Evolutionary conservation across 768 basidiomycete species (phyloP), one percentile per base, ranked within the genome.

Genomic region (Leucosporidium scottii): DNA sequence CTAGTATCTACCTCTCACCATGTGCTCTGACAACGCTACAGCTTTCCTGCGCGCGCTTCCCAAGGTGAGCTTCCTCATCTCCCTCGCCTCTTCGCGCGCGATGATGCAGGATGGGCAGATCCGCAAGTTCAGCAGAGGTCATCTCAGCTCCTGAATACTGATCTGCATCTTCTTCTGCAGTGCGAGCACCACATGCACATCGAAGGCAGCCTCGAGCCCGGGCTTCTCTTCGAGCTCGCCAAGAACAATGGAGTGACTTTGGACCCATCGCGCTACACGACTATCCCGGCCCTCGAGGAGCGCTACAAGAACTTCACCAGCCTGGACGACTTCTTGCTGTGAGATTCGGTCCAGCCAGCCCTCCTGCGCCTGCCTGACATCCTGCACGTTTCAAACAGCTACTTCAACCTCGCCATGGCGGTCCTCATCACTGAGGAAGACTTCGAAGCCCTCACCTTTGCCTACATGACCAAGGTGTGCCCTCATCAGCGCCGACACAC

Each of bases 161-260:
- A 23, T 27, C 57, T 39, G 7, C 28, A 18, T 25, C 28, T 23
- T 12, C 34, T 27, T 31, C 1, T 49, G 15, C 44, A 69, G 65
- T 70, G 68, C 64, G 74, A 75, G 56, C 74, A 73, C 65, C 74
- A 75, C 61, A 53, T 75, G 9, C 74, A 75, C 57, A 75, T 75
- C 64, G 74, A 75, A 51, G 65, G 65, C 34, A 34, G 64, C 2
- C 70, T 75, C 49, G 67, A 69, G 36, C 74, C 74, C 0, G 57
- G 50, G 5, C 47, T 75, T 30, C 39, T 73, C 12, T 75, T 75
- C 64, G 23, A 25, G 53, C 68, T 75, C 47, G 67, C 72, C 27
- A 54, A 64, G 39, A 60, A 66, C 53, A 72, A 75, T 64, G 44
- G 61, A 3, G 62, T 75, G 48, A 39, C 30, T 7, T 60, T 75